Evolutionary conservation across 768 basidiomycete species (phyloP), one percentile per base, ranked within the genome.

Genomic region (Termitomyces sp.): DNA sequence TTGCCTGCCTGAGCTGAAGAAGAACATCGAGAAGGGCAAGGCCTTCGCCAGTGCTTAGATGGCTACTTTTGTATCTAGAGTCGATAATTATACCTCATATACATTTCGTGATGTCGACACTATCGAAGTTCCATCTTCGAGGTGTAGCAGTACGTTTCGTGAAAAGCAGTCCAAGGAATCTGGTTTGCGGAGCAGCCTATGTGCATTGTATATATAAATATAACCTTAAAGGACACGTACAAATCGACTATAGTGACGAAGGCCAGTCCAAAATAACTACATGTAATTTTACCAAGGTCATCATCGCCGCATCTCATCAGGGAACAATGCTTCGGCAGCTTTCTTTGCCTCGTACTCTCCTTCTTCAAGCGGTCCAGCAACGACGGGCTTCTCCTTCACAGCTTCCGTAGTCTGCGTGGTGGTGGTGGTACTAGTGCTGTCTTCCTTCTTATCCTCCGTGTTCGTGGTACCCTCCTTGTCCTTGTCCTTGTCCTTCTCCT

Each of bases 21-120:
- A 92, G 88, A 98, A 97, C 86, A 96, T 98, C 69, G 91, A 92
- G 78, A 98, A 95, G 88, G 95, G 95, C 77, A 86, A 82, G 76
- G 82, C 84, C 48, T 93, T 92, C 65, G 89, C 84, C 84, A n/a
- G n/a, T 66, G 83, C 84, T 55, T 55, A 55, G 55, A 55, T 55
- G 40, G 32, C 33, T 32, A 55, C 22, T 44, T 44, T 28, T 55
- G 40, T 42, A 55, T 55, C 18, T 55, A 55, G 55, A 55, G 55
- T 55, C 44, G 18, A 42, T 40, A 42, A 32, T 32, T 16, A 55
- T 42, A 55, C 54, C 54, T 55, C 16, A 22, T 54, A 18, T 42
- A 18, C 39, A 42, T 9, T 20, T 32, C 11, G 12, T 18, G 16
- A 3, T 22, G 24, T 24, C 6, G 13, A 22, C 13, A 24, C 24